These are phyloP conservation scores for Backusella liffmaniae DNA, from an alignment of 192 early-diverging fungal genomes.

Conservation along the genomic window DNA sequence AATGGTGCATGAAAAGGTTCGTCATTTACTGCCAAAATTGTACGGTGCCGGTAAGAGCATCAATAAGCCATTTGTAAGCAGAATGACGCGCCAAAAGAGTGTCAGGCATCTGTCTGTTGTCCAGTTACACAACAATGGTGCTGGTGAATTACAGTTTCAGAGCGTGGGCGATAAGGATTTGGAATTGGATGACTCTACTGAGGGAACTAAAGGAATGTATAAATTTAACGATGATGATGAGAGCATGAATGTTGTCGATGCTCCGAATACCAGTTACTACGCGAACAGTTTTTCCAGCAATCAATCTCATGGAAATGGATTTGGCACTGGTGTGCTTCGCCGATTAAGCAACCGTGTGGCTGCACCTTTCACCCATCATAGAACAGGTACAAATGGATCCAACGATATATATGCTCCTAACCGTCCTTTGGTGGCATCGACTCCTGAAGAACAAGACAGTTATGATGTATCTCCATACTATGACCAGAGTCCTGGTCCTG, in stretches of 20 bases:
- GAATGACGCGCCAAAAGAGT: slow-evolving; percentile 30
- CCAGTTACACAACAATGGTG: slow-evolving; percentile 9
- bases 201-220: slow-evolving; percentile 31
- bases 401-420: slow-evolving; percentile 3
- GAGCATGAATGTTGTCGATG: background rate
- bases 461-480: background rate
- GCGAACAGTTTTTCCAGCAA: background rate
- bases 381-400: background rate
- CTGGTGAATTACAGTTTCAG: slow-evolving; percentile 33
- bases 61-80: slow-evolving; percentile 24
- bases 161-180: slow-evolving; percentile 34
- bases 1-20: slow-evolving; percentile 64
- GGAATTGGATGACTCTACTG: slow-evolving; percentile 33
- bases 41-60: slow-evolving; percentile 41
- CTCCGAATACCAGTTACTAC: background rate
- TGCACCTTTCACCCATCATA: background rate
- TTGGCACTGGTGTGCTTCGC: background rate
- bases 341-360: background rate
- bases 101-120: slow-evolving; percentile 28
- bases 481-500: background rate
- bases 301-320: background rate
- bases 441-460: background rate
- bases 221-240: slow-evolving; percentile 31
- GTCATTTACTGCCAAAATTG: slow-evolving; percentile 62
- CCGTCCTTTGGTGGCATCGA: background rate